Evolutionary conservation across 1,139 yeast species (phyloP), one percentile per base, ranked within the genome.

Genomic region (Lodderomyces beijingensis): DNA sequence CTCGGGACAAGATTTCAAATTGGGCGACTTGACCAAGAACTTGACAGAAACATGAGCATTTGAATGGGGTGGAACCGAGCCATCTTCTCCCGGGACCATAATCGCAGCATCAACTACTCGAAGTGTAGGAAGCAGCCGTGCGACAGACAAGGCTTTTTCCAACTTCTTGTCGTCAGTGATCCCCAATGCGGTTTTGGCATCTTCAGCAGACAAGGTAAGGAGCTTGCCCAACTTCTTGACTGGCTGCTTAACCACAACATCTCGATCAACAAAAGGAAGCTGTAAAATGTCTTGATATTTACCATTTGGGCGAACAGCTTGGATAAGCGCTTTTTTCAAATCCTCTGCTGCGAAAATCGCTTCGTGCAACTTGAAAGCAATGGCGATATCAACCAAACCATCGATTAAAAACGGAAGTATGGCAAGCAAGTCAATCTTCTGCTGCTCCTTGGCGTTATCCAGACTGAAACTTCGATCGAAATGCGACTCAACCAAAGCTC

Each of bases 51-150:
- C 63, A 53, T 86, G 89, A 8, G 87, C 78, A 38, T 73, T 75
- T 2, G 97, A 76, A 30, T 63, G 57, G 22, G 96, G 94, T 3
- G 95, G 75, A 9, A 91, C 83, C 8, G n/a, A n/a, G 14, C 33
- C 33, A 17, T 63, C 57, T 62, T 89, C 97, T 24, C 97, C 98
- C 3, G 96, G 94, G 27, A 89, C 96, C 42, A 76, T 73, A 59
- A 89, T 87, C 37, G 74, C 77, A 29, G 95, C 80, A 34, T 76
- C 77, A 27, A 88, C 45, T 14, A 89, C 64, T 46, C 84, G 78
- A 37, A 91, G 60, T 29, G 68, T 62, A 27, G 97, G 96, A 27
- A 87, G 75, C 33, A 69, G 65, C 5, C 70, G 53, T 2, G 93
- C 95, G 36, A 80, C 71, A 9, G 65, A 58, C 32, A 82, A 53